phyloP scores from a whole-genome alignment of 1,139 yeast species.

The Arxiozyma heterogenica region DNA sequence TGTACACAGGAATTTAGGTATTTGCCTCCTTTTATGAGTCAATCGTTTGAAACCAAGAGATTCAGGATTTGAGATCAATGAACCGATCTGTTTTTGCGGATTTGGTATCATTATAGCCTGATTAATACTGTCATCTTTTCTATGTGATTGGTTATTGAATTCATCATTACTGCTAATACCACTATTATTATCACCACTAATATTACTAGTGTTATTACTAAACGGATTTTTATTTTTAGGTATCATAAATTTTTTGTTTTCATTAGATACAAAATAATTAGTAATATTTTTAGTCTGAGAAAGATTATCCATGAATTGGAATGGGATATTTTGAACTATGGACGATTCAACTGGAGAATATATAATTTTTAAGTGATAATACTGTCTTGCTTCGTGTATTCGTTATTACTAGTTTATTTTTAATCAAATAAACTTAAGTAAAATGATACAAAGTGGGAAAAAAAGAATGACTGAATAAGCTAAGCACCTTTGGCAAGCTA shows the following conservation, averaged over 20 bases:
- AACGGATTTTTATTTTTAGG: neutral
- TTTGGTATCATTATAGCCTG: neutral
- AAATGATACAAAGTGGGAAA: no score
- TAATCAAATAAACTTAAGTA: neutral
- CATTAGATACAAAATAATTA: neutral
- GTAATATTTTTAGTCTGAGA: neutral
- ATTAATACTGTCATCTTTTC: neutral
- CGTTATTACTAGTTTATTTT: neutral
- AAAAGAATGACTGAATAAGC: neutral
- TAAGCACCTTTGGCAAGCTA: no score
- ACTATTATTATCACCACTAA: neutral
- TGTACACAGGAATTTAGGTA: slow-evolving; percentile 31
- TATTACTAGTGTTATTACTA: neutral
- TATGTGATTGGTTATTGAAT: neutral
- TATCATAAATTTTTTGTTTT: neutral
- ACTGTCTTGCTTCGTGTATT: neutral
- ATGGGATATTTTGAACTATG: neutral
- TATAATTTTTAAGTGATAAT: neutral
- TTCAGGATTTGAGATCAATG: slow-evolving; percentile 16
- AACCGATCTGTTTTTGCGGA: slow-evolving; percentile 8
- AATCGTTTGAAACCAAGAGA: slow-evolving; percentile 15
- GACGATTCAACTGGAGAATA: neutral
- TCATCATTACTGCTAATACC: neutral
- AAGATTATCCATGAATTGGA: neutral
- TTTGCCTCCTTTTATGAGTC: slow-evolving; percentile 19